Evolutionary conservation across 1,139 yeast genomes (phyloP).

Genomic region (Candida sanyaensis): DNA sequence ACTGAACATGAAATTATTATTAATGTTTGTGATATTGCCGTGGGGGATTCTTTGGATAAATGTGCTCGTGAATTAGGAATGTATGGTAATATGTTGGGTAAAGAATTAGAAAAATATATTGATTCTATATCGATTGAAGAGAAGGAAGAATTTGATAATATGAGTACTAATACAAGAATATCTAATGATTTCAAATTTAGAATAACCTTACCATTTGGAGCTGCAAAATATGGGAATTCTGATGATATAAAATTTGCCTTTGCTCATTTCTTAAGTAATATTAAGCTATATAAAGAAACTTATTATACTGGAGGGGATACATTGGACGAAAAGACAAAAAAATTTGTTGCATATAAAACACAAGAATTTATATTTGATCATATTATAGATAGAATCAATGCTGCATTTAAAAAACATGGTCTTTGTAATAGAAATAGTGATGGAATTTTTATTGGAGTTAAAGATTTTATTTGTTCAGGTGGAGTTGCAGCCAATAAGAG

Average conservation of each 20-base stretch:
- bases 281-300: constrained; percentile 31
- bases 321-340: constrained; percentile 23
- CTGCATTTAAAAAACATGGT: constrained; percentile 48
- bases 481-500: constrained; percentile 84
- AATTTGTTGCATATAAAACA: constrained; percentile 57
- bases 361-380: constrained; percentile 75
- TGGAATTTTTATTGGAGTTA: constrained; percentile 43
- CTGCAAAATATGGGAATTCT: constrained; percentile 29
- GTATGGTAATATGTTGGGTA: constrained; percentile 81
- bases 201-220: constrained; percentile 34
- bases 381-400: constrained; percentile 60
- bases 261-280: constrained; percentile 70
- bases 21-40: constrained; percentile 83
- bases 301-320: constrained; percentile 8
- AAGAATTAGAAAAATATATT: constrained; percentile 68
- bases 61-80: constrained; percentile 87
- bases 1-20: constrained; percentile 70
- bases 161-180: constrained; percentile 21
- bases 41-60: constrained; percentile 92
- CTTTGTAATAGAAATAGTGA: constrained; percentile 20
- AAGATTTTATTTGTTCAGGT: constrained; percentile 80
- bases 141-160: constrained; percentile 20
- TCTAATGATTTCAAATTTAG: constrained; percentile 32
- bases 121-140: constrained; percentile 26
- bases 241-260: constrained; percentile 53